Conservation (phyloP, 345 rosid species). For the Clarkia xantiana region DNA sequence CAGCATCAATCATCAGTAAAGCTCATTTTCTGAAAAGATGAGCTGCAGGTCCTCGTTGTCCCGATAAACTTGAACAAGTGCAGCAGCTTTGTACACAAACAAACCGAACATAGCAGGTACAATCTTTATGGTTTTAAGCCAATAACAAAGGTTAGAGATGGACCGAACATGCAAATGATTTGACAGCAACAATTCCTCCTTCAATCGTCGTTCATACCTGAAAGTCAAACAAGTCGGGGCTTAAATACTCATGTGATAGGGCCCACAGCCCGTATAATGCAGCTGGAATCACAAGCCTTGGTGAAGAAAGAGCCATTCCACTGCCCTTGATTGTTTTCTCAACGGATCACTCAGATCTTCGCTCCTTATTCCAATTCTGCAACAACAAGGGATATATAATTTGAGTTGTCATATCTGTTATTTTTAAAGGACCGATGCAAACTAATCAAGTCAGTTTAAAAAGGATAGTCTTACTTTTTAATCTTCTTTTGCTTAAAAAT, state of each 20-base stretch:
- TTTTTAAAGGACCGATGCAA: too few relatives aligned
- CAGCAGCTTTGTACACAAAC: constrained; percentile 93
- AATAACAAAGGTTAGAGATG: too few relatives aligned
- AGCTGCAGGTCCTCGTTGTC: constrained; percentile 74
- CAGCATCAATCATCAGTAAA: too few relatives aligned
- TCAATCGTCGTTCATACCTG: constrained; percentile 33
- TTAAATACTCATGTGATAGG: constrained; percentile 47
- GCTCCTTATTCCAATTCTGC: constrained; percentile 76
- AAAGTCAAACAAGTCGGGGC: constrained; percentile 53
- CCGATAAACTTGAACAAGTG: constrained; percentile 83
- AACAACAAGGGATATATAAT: constrained; percentile 1
- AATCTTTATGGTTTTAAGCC: constrained; percentile 24
- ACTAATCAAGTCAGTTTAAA: neutral
- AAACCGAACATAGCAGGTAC: constrained; percentile 84
- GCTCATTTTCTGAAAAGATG: constrained; percentile 48
- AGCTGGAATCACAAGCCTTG: constrained; percentile 77
- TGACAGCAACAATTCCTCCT: too few relatives aligned
- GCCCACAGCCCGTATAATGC: constrained; percentile 64
- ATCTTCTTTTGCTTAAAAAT: constrained; percentile 54
- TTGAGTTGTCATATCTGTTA: neutral
- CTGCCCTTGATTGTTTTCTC: constrained; percentile 65
- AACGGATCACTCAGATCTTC: constrained; percentile 50
- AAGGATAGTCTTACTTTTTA: constrained; percentile 35
- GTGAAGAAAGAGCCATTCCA: constrained; percentile 73
- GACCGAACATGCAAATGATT: too few relatives aligned